These are phyloP conservation scores for Piromyces finnis DNA, from an alignment of 192 early-diverging fungal species.

Conservation along the genomic window DNA sequence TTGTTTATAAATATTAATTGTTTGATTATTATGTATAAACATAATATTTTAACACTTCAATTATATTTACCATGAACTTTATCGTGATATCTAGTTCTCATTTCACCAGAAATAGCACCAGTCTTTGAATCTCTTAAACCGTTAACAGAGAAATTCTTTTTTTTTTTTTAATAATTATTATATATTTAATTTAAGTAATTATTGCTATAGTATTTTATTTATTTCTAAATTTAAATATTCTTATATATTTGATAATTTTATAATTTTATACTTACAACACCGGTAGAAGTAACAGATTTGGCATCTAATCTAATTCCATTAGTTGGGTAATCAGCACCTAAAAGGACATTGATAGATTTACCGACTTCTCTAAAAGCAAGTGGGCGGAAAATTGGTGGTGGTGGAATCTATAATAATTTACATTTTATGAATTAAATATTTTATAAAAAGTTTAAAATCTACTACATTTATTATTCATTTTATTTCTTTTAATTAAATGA, in stretches of 20 bases:
- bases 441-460: no score
- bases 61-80: conserved; percentile 52
- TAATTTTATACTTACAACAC: conserved; percentile 54
- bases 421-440: no score
- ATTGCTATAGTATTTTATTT: neutral
- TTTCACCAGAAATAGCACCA: conserved; percentile 80
- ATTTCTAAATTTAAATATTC: neutral
- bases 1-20: neutral
- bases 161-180: neutral
- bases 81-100: conserved; percentile 96
- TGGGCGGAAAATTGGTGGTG: no score
- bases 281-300: conserved; percentile 89
- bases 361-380: conserved; percentile 85
- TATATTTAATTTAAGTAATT: neutral
- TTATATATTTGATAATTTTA: neutral
- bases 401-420: no score
- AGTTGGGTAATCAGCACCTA: conserved; percentile 93
- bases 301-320: conserved; percentile 88
- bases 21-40: neutral
- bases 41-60: neutral
- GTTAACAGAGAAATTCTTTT: conserved; percentile 83
- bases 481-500: no score
- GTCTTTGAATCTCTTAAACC: conserved; percentile 89
- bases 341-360: conserved; percentile 85
- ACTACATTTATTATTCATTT: no score